Conservation (phyloP, 805 yeast species). For the Candida orba region DNA sequence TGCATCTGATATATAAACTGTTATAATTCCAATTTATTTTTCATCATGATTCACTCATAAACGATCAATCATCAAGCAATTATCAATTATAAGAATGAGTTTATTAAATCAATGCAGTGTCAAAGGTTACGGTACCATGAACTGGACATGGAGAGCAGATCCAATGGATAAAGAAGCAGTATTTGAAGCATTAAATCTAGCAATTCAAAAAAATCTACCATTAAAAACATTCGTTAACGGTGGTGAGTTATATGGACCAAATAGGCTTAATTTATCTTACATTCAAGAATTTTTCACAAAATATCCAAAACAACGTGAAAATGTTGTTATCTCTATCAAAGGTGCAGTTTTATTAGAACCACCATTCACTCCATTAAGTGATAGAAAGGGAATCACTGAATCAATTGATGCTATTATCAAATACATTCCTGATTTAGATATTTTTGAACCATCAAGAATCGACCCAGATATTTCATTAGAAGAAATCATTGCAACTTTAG, state of each 20-base stretch:
- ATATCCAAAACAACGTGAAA: constrained; percentile 47
- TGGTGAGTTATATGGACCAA: constrained; percentile 72
- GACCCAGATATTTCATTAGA: constrained; percentile 51
- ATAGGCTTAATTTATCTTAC: constrained; percentile 45
- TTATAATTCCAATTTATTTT: too few species aligned
- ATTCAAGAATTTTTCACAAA: constrained; percentile 50
- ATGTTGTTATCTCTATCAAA: constrained; percentile 59
- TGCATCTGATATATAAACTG: too few species aligned
- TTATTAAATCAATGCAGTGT: constrained; percentile 6
- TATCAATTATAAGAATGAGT: too few species aligned
- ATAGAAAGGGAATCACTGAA: constrained; percentile 36
- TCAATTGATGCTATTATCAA: constrained; percentile 40
- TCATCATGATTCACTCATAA: too few species aligned
- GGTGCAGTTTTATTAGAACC: constrained; percentile 42
- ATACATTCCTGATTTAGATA: constrained; percentile 41
- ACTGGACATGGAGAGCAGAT: constrained; percentile 59
- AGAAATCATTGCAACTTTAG: constrained; percentile 48
- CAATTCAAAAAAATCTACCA: constrained; percentile 33
- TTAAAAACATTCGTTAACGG: constrained; percentile 54
- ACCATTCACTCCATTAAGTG: constrained; percentile 40
- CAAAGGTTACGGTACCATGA: constrained; percentile 75
- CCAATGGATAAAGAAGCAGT: constrained; percentile 51
- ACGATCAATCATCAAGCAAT: too few species aligned
- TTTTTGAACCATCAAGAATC: constrained; percentile 70
- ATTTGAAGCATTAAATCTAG: constrained; percentile 44